These are phyloP conservation scores for Tripidium arundinaceum DNA, from an alignment of 202 grass and related monocot genomes.

Conservation along the genomic window DNA sequence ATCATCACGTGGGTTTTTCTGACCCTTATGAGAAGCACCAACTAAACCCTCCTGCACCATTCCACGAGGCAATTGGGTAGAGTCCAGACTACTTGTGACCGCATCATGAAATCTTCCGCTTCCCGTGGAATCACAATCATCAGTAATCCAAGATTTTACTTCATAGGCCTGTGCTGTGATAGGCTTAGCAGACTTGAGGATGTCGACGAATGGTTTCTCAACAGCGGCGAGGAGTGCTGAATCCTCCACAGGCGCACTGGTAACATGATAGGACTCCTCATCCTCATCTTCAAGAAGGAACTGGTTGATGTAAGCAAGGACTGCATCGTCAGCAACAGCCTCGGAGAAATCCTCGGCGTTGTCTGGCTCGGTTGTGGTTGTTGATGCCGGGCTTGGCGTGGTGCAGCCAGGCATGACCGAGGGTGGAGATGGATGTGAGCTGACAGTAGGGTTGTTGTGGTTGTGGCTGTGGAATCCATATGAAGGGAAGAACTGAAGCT, in stretches of 20 bases:
- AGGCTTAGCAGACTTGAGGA: constrained; percentile 35
- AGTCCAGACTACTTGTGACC: neutral
- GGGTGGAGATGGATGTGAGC: constrained; percentile 4
- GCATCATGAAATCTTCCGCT: neutral
- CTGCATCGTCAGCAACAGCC: constrained; percentile 32
- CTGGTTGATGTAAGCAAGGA: constrained; percentile 70
- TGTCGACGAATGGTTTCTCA: constrained; percentile 69
- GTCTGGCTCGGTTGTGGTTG: constrained; percentile 35
- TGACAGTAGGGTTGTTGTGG: neutral
- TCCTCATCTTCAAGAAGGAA: constrained; percentile 78
- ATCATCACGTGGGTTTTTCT: constrained; percentile 49
- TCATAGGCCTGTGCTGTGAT: neutral
- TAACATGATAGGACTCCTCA: constrained; percentile 28
- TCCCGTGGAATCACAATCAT: neutral
- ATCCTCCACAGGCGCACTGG: neutral
- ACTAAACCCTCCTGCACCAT: neutral
- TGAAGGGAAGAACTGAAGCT: constrained; percentile 8
- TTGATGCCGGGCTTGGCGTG: constrained; percentile 40
- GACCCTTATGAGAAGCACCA: constrained; percentile 23
- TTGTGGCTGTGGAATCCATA: constrained; percentile 14
- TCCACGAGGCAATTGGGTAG: constrained; percentile 9
- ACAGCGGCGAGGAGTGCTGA: constrained; percentile 59
- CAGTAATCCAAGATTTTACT: neutral
- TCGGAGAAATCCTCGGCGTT: constrained; percentile 33
- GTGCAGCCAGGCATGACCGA: neutral